Percentiles rank a stretch among this genome's conserved stretches.
Conservation (phyloP, 2,329 filamentous ascomycete species). For the Piedraia hortae region DNA sequence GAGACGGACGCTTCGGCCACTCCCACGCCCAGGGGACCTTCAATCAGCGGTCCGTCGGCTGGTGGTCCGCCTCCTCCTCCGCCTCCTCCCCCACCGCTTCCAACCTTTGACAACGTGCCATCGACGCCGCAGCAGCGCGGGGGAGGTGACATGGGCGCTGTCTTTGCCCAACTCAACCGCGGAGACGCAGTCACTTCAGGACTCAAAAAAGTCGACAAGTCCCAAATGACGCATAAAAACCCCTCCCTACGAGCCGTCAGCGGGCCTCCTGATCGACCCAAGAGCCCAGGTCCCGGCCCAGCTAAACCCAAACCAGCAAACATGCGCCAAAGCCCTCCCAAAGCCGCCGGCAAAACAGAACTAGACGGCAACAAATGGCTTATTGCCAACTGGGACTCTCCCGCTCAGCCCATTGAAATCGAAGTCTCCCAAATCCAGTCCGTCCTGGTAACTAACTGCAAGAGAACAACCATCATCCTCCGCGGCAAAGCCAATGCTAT, state of each 20-base stretch:
- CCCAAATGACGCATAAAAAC: constrained; percentile 97
- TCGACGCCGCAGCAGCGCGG: constrained; percentile 18
- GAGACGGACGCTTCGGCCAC: constrained; percentile 9
- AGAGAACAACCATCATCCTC: constrained; percentile 67
- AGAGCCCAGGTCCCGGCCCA: constrained; percentile 54
- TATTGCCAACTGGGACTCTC: constrained; percentile 77
- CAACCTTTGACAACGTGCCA: constrained; percentile 13
- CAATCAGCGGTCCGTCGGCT: constrained; percentile 14
- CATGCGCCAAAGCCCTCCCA: constrained; percentile 18
- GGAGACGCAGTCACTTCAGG: constrained; percentile 69
- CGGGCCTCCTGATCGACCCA: constrained; percentile 41
- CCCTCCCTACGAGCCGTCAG: constrained; percentile 52
- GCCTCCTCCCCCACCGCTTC: constrained; percentile 25
- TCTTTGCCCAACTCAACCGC: constrained; percentile 78
- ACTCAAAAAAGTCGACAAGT: constrained; percentile 78
- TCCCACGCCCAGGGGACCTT: constrained; percentile 2
- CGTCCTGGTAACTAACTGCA: constrained; percentile 75
- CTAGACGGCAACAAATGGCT: constrained; percentile 61
- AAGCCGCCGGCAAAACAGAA: constrained; percentile 17
- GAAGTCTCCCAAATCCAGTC: constrained; percentile 63
- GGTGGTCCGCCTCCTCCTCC: constrained; percentile 29
- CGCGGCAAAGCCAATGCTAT: constrained; percentile 93
- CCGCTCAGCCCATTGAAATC: constrained; percentile 46
- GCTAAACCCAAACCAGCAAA: constrained; percentile 29
- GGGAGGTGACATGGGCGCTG: constrained; percentile 44